A percentile compares a stretch with the other conserved stretches of the same genome.
phyloP scores from a whole-genome alignment of 352 stramenopile genomes.

The Pseudoperonospora humuli region DNA sequence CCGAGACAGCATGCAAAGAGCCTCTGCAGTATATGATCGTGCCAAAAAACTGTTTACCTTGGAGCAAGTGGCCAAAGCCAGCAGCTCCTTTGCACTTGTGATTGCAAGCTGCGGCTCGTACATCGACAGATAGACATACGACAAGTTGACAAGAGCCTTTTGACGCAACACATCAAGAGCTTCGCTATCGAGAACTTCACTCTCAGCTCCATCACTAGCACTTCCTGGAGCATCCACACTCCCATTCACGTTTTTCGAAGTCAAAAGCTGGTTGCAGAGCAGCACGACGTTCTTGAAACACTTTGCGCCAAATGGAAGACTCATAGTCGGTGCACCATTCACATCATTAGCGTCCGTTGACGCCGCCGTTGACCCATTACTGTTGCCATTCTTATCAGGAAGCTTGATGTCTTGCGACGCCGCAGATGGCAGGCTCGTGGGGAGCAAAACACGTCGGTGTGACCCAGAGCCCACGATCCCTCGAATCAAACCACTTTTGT shows the following conservation, averaged over 20 bases:
- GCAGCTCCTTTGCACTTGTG: conserved; percentile 69
- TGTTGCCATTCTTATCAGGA: conserved; percentile 45
- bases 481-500: conserved; percentile 81
- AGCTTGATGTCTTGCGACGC: conserved; percentile 65
- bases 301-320: conserved; percentile 75
- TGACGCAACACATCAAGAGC: conserved; percentile 68
- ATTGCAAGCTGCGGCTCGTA: conserved; percentile 87
- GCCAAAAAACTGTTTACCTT: conserved; percentile 74
- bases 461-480: conserved; percentile 68
- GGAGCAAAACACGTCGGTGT: conserved; percentile 78
- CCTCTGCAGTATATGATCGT: conserved; percentile 85
- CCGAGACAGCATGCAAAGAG: conserved; percentile 82
- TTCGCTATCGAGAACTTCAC: conserved; percentile 32
- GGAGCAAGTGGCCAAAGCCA: conserved; percentile 56
- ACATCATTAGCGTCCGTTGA: conserved; percentile 23
- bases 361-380: conserved; percentile 22
- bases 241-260: conserved; percentile 29
- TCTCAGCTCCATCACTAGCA: conserved; percentile 17
- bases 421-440: conserved; percentile 47
- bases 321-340: conserved; percentile 66
- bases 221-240: conserved; percentile 12
- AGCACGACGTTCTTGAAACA: conserved; percentile 85
- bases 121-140: conserved; percentile 88
- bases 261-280: conserved; percentile 72
- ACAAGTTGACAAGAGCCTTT: conserved; percentile 81